A percentile compares a stretch with the other conserved stretches of the same genome.
Evolutionary conservation across 345 rosid genomes (phyloP).

Genomic region (Lumnitzera racemosa): DNA sequence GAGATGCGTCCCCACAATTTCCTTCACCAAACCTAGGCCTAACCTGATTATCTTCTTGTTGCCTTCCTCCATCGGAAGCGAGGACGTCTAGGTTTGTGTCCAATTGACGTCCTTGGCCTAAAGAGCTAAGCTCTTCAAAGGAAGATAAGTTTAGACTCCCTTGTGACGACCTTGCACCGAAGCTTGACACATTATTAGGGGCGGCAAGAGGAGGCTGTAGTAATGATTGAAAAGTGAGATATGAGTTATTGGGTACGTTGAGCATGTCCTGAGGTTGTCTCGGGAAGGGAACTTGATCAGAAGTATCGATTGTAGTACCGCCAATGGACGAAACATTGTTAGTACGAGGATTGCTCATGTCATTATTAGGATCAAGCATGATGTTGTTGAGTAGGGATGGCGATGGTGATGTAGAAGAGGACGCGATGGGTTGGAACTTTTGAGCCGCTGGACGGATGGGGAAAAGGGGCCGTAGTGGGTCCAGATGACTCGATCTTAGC

Average conservation of each 20-base stretch:
- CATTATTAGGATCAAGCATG: neutral
- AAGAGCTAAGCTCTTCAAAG: too few species aligned
- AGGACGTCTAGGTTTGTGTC: constrained; percentile 13
- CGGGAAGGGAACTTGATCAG: too few species aligned
- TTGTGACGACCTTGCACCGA: too few species aligned
- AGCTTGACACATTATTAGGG: too few species aligned
- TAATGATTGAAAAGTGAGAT: too few species aligned
- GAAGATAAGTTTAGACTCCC: too few species aligned
- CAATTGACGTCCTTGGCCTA: too few species aligned
- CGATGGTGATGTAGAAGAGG: constrained; percentile 19
- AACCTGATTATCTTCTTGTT: constrained; percentile 14
- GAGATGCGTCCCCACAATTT: constrained; percentile 10
- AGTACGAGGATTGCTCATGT: neutral
- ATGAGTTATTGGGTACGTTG: too few species aligned
- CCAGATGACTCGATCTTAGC: constrained; percentile 27
- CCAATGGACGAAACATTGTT: neutral
- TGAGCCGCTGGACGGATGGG: constrained; percentile 51
- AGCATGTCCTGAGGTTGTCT: too few species aligned
- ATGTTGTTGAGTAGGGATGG: constrained; percentile 11
- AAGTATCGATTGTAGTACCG: too few species aligned
- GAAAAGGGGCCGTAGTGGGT: constrained; percentile 29
- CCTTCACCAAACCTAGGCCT: constrained; percentile 23
- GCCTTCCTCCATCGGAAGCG: constrained; percentile 6
- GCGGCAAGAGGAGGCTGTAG: too few species aligned
- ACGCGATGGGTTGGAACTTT: constrained; percentile 34